Evolutionary conservation across 2,329 filamentous ascomycete species (phyloP), one percentile per base, ranked within the genome.

Genomic region (Pyrenophora tritici-repentis): DNA sequence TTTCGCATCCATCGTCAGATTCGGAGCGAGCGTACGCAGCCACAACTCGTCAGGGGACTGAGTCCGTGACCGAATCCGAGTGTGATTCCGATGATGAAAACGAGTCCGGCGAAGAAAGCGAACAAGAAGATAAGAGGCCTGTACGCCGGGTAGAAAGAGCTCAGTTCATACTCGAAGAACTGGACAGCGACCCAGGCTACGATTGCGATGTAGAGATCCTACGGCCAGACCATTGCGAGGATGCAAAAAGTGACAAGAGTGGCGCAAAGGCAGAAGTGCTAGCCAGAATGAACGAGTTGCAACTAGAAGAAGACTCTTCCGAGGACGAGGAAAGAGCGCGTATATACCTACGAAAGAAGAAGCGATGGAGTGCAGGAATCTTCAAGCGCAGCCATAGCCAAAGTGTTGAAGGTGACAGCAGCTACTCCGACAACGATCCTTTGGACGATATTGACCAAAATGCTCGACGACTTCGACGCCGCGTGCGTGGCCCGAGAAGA

Each of bases 331-430:
- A 67, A 48, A 47, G 48, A 24, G 52, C 37, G 49, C 56, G 65
- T 17, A 66, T 60, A 33, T 70, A 71, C 39, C 50, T 57, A 47
- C 63, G 61, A 33, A 75, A 74, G 54, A 76, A 75, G 56, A 74
- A 76, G 53, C 65, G 72, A 34, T 76, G 74, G 70, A 76, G 75
- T 39, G 64, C 68, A 17, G 72, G 75, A 7, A 64, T 71, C 36
- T 77, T 74, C 66, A 80, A 80, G 59, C 73, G 78, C 37, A 76
- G 67, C 38, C 73, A 79, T 62, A 77, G 74, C 54, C 72, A 78
- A 62, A 79, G 73, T 47, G 65, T 78, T 22, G 75, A 75, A 58
- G 75, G 74, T 43, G 75, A 78, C 42, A 72, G 72, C 45, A 76
- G 74, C 55, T 70, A 72, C 41, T 74, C 74, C 17, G 75, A 78